These are phyloP conservation scores for Sindora glabra DNA, from an alignment of 306 rosid genomes.

Conservation along the genomic window DNA sequence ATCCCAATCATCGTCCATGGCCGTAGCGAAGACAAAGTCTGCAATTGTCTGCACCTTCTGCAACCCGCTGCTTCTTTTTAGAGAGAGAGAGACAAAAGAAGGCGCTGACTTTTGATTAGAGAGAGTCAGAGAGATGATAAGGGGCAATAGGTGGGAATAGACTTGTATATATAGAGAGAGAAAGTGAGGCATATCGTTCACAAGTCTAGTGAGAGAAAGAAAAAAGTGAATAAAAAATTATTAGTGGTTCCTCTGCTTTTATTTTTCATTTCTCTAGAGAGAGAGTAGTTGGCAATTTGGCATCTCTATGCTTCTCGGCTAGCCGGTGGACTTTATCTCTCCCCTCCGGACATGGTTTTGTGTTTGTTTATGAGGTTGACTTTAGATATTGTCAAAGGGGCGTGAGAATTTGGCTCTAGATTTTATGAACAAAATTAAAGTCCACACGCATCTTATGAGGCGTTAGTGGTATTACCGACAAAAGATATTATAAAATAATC, in stretches of 20 bases:
- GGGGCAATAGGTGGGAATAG: constrained; percentile 21
- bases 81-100: constrained; percentile 38
- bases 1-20: constrained; percentile 83
- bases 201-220: neutral
- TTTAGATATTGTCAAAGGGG: constrained; percentile 29
- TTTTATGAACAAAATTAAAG: constrained; percentile 12
- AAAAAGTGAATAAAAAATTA: neutral
- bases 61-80: neutral
- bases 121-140: constrained; percentile 17
- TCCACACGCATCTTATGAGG: constrained; percentile 30
- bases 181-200: neutral
- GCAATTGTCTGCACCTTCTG: constrained; percentile 9
- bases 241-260: too few relatives aligned
- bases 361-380: constrained; percentile 30
- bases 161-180: constrained; percentile 28
- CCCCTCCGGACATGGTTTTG: neutral
- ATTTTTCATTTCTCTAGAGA: neutral
- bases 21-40: constrained; percentile 19
- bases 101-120: constrained; percentile 41
- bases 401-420: neutral
- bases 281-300: constrained; percentile 29
- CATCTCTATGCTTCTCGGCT: constrained; percentile 30
- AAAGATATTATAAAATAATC: constrained; percentile 14
- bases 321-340: neutral
- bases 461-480: constrained; percentile 27